Percentiles rank a stretch among this genome's conserved stretches.
Evolutionary conservation across 345 rosid species (phyloP).

Genomic region (Euphorbia lathyris): DNA sequence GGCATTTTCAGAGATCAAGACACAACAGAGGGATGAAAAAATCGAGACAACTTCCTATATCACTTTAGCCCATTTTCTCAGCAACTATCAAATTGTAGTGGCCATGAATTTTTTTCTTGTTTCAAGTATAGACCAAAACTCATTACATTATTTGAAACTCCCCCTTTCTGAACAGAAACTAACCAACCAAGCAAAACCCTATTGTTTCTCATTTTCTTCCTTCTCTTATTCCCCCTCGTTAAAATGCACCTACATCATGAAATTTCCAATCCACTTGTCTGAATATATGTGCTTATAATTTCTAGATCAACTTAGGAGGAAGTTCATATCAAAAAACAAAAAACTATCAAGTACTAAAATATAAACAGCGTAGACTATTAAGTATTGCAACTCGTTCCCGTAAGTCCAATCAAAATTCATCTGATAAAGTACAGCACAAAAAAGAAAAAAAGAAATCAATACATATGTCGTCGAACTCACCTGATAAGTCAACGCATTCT

Average conservation of each 20-base stretch:
- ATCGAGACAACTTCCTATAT: neutral
- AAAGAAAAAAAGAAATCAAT: too few species aligned
- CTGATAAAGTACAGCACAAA: too few species aligned
- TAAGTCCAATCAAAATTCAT: too few species aligned
- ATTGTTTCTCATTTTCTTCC: neutral
- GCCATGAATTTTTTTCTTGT: neutral
- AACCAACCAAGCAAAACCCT: neutral
- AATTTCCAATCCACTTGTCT: neutral
- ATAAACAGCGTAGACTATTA: too few species aligned
- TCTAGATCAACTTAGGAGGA: neutral
- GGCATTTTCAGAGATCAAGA: too few species aligned
- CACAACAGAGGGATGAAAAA: neutral
- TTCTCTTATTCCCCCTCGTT: neutral
- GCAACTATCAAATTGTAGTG: neutral
- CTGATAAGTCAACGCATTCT: constrained; percentile 77
- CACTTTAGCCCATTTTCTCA: neutral
- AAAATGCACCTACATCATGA: neutral
- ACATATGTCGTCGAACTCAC: too few species aligned
- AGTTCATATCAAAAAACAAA: too few species aligned
- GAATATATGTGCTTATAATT: neutral
- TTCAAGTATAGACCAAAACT: neutral
- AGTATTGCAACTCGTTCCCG: too few species aligned
- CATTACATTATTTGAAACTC: neutral
- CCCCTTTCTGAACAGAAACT: neutral
- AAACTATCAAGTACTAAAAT: too few species aligned